These are phyloP conservation scores for Vigna nakashimae DNA, from an alignment of 306 rosid species.

Conservation along the genomic window DNA sequence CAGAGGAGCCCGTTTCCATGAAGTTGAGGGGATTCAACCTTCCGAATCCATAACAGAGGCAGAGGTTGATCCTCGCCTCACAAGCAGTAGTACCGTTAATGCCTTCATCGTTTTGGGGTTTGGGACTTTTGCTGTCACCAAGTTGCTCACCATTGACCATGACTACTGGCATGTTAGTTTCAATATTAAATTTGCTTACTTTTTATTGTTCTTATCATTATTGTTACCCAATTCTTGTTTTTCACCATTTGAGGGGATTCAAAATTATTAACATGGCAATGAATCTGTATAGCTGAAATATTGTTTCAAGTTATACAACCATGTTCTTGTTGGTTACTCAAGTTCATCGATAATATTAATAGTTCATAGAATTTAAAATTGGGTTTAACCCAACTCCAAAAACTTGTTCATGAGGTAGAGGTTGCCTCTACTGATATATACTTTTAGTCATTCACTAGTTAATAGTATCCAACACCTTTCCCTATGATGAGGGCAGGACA, in stretches of 20 bases:
- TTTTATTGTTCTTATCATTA: not conserved
- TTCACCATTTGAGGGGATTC: too few species aligned
- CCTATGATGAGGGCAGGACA: not conserved
- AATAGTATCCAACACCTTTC: too few species aligned
- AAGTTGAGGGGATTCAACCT: conserved; percentile 45
- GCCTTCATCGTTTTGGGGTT: conserved; percentile 83
- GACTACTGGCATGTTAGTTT: conserved; percentile 91
- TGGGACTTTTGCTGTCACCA: conserved; percentile 84
- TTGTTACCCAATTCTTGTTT: not conserved
- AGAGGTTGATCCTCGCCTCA: conserved; percentile 46
- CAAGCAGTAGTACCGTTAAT: conserved; percentile 66
- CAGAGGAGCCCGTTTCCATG: conserved; percentile 46
- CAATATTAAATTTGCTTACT: not conserved
- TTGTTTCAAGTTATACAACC: not conserved
- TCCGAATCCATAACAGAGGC: conserved; percentile 40
- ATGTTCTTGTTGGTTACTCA: conserved; percentile 1
- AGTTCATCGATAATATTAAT: not conserved
- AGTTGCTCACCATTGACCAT: conserved; percentile 85
- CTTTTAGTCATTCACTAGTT: too few species aligned
- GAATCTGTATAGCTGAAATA: not conserved
- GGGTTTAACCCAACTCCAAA: not conserved
- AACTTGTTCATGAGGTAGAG: too few species aligned
- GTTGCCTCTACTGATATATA: too few species aligned
- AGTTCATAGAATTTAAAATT: not conserved
- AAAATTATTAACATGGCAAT: not conserved